Percentiles rank a stretch among this genome's conserved stretches.
phyloP scores from a whole-genome alignment of 768 basidiomycete genomes.

The Boletus reticulatus region DNA sequence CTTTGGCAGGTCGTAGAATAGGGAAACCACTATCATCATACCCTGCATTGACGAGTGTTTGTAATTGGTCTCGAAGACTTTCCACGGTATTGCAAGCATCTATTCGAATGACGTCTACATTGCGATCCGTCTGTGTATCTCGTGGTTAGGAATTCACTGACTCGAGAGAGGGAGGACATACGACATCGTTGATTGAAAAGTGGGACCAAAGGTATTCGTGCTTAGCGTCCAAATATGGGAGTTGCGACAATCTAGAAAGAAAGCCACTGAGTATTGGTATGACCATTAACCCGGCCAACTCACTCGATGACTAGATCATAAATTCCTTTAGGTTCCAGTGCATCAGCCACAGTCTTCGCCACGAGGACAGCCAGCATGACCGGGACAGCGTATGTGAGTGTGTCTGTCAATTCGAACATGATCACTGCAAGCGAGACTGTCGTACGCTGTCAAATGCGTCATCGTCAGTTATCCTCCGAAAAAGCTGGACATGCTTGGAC shows the following conservation, averaged over 20 bases:
- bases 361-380: constrained; percentile 88
- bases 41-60: constrained; percentile 52
- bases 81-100: constrained; percentile 77
- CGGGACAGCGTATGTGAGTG: constrained; percentile 87
- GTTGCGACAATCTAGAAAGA: constrained; percentile 59
- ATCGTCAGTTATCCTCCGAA: constrained; percentile 5
- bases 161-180: constrained; percentile 36
- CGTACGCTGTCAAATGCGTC: constrained; percentile 51
- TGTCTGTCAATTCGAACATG: constrained; percentile 92
- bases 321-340: constrained; percentile 74
- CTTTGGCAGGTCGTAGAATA: constrained; percentile 56
- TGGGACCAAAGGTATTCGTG: constrained; percentile 86
- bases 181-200: constrained; percentile 74
- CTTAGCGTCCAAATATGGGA: constrained; percentile 92
- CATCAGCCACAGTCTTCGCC: constrained; percentile 35
- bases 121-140: constrained; percentile 56
- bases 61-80: constrained; percentile 69
- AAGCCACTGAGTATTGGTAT: neutral
- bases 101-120: constrained; percentile 67
- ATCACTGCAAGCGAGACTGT: constrained; percentile 96
- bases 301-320: constrained; percentile 95
- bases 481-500: neutral
- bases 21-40: constrained; percentile 86
- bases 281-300: neutral
- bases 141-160: neutral